phyloP scores from a whole-genome alignment of 805 yeast species.

The Martiniozyma abietophila region DNA sequence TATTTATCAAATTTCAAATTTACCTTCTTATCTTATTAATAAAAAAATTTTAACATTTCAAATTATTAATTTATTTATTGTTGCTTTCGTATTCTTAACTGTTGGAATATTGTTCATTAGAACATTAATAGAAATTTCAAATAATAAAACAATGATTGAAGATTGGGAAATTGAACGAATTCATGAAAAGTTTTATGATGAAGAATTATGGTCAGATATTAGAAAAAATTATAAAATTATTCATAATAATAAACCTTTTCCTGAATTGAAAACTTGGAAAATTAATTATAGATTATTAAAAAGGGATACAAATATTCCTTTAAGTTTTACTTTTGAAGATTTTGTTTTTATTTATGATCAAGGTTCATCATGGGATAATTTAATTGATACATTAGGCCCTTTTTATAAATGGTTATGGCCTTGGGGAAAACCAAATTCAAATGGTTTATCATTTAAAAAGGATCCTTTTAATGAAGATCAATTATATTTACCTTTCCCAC shows the following conservation, averaged over 20 bases:
- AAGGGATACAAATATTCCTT: conserved; percentile 18
- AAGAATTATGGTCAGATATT: conserved; percentile 43
- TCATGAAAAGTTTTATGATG: conserved; percentile 51
- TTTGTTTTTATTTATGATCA: conserved; percentile 77
- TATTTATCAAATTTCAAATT: conserved; percentile 39
- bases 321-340: conserved; percentile 46
- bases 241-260: conserved; percentile 29
- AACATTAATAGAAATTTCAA: conserved; percentile 44
- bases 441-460: conserved; percentile 50
- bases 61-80: conserved; percentile 43
- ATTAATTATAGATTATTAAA: conserved; percentile 16
- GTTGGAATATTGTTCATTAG: conserved; percentile 53
- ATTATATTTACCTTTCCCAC: conserved; percentile 83
- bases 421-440: conserved; percentile 51
- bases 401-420: conserved; percentile 61
- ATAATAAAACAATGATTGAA: conserved; percentile 85
- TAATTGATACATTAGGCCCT: conserved; percentile 49
- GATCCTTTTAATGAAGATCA: conserved; percentile 53
- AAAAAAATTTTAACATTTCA: conserved; percentile 46
- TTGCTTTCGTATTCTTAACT: conserved; percentile 50
- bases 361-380: conserved; percentile 47
- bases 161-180: conserved; percentile 86
- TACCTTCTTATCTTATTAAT: conserved; percentile 49
- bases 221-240: conserved; percentile 34
- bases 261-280: conserved; percentile 40